Evolutionary conservation across 306 rosid genomes (phyloP), one percentile per base, ranked within the genome.

Genomic region (Begonia masoniana): DNA sequence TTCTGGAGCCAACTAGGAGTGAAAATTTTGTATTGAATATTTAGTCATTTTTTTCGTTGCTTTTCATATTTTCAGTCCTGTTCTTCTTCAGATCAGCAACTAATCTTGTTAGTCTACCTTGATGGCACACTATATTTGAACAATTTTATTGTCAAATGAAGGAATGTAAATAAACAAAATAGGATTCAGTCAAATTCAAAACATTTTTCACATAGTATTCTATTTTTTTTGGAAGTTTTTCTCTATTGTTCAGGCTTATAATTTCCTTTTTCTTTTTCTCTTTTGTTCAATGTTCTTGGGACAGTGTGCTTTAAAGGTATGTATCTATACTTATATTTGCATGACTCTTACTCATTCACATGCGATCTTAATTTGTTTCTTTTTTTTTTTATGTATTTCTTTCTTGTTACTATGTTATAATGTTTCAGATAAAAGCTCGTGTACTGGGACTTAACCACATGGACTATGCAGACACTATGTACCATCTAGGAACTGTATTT

Each of bases 291-390:
- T 67, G 42, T 66, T 55, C 45, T 70, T 65, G 70, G 65, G 65
- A 60, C 89, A 89, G 95, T 76, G 71, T 7, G 85, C 97, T 57
- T 55, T 89, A 73, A 85, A 85, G 97, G 97, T 85, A 85, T 42
- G 50, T 41, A 17, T 56, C 62, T 58, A 48, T 21, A 42, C 61
- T 7, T 58, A 31, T 47, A 50, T 53, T 58, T 46, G 6, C 49
- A 15, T 19, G 55, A 47, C 39, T 7, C 39, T 31, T 31, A 31
- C 39, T 4, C 39, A 31, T 31, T 31, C 39, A 31, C 39, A 31
- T 31, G 8, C 9, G 8, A 31, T 31, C 39, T 31, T 31, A 31
- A 31, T 31, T 45, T 45, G 10, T 43, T 17, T 17, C 19, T 12
- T 43, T 12, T 12, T 12, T 43, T 12, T 43, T 12, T 43, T 2